Percentiles rank a stretch among this genome's conserved stretches.
phyloP scores from a whole-genome alignment of 2,329 filamentous ascomycete genomes.

The Aspergillus transmontanensis region DNA sequence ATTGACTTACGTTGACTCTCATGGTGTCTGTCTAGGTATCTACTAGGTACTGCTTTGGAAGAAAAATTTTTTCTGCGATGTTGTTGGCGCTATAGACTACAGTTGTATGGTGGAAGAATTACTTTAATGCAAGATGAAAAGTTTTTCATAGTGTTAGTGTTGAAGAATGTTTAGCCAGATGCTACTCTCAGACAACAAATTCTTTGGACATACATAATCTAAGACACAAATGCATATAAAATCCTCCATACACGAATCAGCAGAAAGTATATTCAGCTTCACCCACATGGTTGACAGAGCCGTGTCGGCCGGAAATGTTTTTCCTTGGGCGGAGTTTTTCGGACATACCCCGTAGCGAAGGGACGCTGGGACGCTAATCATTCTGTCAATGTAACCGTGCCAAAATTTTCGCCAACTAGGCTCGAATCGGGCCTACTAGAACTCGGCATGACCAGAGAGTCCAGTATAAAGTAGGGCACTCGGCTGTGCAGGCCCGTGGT shows the following conservation, averaged over 20 bases:
- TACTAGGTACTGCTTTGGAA: neutral
- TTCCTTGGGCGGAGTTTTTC: neutral
- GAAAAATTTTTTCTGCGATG: neutral
- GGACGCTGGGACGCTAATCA: neutral
- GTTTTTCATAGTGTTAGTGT: neutral
- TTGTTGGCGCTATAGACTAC: neutral
- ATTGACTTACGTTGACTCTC: neutral
- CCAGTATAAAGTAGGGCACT: neutral
- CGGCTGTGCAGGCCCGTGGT: conserved; percentile 6
- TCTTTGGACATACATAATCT: neutral
- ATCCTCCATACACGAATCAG: neutral
- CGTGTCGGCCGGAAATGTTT: neutral
- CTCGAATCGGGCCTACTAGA: neutral
- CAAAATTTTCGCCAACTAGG: neutral
- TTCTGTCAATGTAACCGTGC: neutral
- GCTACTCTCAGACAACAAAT: neutral
- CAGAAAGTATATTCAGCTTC: neutral
- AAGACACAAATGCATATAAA: neutral
- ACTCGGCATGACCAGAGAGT: neutral
- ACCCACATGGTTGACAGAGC: conserved; percentile 1
- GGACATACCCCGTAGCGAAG: neutral
- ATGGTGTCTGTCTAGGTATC: neutral
- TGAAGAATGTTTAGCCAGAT: neutral
- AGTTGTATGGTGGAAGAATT: neutral
- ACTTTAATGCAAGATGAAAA: neutral